phyloP scores from a whole-genome alignment of 495 filamentous ascomycete species.

The Articulospora tetracladia region DNA sequence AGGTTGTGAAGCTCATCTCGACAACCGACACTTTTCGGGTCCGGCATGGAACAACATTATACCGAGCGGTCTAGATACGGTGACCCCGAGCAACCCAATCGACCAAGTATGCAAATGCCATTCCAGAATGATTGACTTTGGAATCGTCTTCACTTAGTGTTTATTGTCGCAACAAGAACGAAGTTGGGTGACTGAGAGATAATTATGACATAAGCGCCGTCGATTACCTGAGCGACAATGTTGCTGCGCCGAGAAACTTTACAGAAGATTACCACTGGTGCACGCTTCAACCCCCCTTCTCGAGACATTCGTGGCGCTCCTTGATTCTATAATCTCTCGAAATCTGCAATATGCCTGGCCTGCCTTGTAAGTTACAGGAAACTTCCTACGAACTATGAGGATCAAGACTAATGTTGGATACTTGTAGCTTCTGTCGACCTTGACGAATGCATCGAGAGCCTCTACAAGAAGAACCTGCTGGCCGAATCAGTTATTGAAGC shows the following conservation, averaged over 20 bases:
- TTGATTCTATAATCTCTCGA: conserved; percentile 1
- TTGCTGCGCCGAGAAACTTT: conserved; percentile 19
- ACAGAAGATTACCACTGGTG: conserved; percentile 14
- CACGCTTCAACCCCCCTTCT: conserved; percentile 14
- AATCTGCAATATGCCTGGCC: conserved; percentile 71
- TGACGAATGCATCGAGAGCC: conserved; percentile 92
- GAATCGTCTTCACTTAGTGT: not conserved
- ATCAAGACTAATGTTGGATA: not conserved
- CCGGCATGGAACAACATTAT: not conserved
- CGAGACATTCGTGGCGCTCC: conserved; percentile 9
- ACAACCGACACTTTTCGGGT: not conserved
- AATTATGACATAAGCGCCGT: conserved; percentile 13
- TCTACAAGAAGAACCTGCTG: conserved; percentile 93
- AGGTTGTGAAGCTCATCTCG: not conserved
- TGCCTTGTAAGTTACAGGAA: conserved; percentile 62
- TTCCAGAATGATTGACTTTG: not conserved
- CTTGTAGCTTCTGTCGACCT: conserved; percentile 85
- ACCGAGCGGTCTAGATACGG: not conserved
- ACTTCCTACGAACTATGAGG: conserved; percentile 9
- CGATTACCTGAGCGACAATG: conserved; percentile 22
- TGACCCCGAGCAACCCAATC: not conserved
- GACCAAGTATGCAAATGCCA: not conserved
- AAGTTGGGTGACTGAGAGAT: not conserved
- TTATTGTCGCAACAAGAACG: not conserved
- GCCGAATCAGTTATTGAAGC: conserved; percentile 98